A percentile compares a stretch with the other conserved stretches of the same genome.
Evolutionary conservation across 352 stramenopile species (phyloP).

Genomic region (Globisporangium polare): DNA sequence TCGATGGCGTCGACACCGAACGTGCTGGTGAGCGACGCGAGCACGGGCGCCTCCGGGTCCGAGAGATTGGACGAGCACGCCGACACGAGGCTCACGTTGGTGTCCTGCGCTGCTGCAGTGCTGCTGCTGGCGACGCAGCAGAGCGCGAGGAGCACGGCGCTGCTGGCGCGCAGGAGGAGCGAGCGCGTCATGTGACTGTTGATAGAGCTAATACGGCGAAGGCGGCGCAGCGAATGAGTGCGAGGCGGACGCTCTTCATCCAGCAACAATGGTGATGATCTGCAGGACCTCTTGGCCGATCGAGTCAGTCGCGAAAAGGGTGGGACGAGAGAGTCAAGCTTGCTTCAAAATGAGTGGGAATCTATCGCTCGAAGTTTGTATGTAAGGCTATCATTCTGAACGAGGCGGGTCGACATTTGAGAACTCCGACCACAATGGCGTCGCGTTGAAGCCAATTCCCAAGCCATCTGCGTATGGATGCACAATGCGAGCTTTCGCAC

Average conservation of each 20-base stretch:
- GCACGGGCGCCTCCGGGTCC: constrained; percentile 23
- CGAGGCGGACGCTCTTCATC: neutral
- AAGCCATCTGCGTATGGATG: no score
- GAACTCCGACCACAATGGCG: no score
- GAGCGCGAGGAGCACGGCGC: constrained; percentile 1
- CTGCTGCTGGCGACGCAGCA: neutral
- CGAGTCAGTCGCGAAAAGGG: neutral
- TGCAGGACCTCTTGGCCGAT: neutral
- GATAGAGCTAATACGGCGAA: no score
- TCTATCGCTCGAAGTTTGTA: no score
- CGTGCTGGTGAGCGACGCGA: constrained; percentile 15
- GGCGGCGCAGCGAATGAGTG: neutral
- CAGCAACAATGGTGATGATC: neutral
- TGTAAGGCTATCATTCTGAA: no score
- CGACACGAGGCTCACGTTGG: constrained; percentile 12
- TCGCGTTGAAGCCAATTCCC: no score
- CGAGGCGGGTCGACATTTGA: no score
- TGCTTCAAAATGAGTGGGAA: no score
- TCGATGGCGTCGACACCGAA: constrained; percentile 18
- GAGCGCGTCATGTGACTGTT: neutral
- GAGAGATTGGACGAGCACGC: constrained; percentile 21
- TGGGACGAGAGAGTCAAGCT: neutral
- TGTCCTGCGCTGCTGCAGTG: neutral
- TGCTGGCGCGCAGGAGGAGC: neutral
- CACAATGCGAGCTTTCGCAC: no score